phyloP scores from a whole-genome alignment of 2,329 filamentous ascomycete species.

The Trichoderma simmonsii region DNA sequence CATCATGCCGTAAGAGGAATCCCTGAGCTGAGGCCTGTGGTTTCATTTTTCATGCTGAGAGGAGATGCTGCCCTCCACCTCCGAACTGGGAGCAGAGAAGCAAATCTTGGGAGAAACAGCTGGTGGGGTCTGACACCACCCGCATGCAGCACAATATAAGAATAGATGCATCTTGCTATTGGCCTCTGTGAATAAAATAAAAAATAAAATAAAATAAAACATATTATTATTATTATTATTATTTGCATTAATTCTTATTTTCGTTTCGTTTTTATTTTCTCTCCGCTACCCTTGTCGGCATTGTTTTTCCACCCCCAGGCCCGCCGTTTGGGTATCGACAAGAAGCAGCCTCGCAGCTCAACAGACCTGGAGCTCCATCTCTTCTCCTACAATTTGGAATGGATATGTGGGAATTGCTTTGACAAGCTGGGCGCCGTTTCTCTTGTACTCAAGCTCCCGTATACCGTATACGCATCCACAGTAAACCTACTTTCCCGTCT shows the following conservation, averaged over 20 bases:
- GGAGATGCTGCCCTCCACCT: not conserved
- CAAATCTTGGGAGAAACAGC: not conserved
- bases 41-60: not conserved
- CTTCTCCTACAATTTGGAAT: not conserved
- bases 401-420: not conserved
- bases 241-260: not conserved
- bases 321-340: slow-evolving; percentile 12
- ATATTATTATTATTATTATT: not conserved
- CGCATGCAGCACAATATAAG: slow-evolving; percentile 8
- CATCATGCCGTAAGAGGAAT: not conserved
- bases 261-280: not conserved
- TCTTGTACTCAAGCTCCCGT: not conserved
- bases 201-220: not conserved
- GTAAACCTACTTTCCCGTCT: not conserved
- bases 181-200: not conserved
- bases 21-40: not conserved
- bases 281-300: not conserved
- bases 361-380: not conserved
- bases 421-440: not conserved
- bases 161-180: slow-evolving; percentile 1
- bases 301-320: not conserved
- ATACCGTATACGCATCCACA: not conserved
- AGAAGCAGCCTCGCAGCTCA: slow-evolving; percentile 4
- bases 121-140: slow-evolving; percentile 10
- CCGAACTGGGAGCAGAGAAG: not conserved